A percentile compares a stretch with the other conserved stretches of the same genome.
Evolutionary conservation across 2,329 filamentous ascomycete species (phyloP).

Genomic region (Ophiocordyceps sinensis): DNA sequence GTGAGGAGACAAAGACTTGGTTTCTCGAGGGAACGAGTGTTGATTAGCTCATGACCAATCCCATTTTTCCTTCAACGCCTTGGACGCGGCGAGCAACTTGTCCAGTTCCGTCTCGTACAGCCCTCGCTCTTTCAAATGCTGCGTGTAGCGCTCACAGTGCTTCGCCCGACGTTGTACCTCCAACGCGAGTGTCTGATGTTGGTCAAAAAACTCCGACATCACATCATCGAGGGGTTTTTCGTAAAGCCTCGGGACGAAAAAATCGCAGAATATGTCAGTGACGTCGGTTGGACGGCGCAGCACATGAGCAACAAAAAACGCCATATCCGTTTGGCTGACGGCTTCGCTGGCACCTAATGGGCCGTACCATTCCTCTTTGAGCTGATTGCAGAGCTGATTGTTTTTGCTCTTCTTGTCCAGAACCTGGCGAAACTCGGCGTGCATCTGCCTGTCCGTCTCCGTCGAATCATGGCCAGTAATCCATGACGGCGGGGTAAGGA

Average conservation of each 20-base stretch:
- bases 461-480: conserved; percentile 6
- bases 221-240: conserved; percentile 3
- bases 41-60: conserved; percentile 1
- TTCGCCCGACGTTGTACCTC: conserved; percentile 5
- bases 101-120: conserved; percentile 5
- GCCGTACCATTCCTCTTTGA: conserved; percentile 7
- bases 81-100: conserved; percentile 4
- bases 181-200: conserved; percentile 2
- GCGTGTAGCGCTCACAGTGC: conserved; percentile 7
- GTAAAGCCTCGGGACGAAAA: conserved; percentile 2
- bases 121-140: conserved; percentile 6
- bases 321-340: conserved; percentile 2
- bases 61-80: conserved; percentile 5
- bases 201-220: conserved; percentile 6
- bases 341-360: neutral
- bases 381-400: neutral
- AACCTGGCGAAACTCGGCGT: conserved; percentile 4
- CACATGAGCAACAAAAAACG: conserved; percentile 6
- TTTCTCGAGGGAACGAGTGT: neutral
- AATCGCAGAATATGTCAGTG: conserved; percentile 5
- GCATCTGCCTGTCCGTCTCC: conserved; percentile 1
- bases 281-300: conserved; percentile 5
- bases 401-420: conserved; percentile 4
- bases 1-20: too few species aligned
- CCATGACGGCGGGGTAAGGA: conserved; percentile 8